Base-by-base conservation (phyloP, 139 green algal genomes). In the Nannochloris sp. region DNA sequence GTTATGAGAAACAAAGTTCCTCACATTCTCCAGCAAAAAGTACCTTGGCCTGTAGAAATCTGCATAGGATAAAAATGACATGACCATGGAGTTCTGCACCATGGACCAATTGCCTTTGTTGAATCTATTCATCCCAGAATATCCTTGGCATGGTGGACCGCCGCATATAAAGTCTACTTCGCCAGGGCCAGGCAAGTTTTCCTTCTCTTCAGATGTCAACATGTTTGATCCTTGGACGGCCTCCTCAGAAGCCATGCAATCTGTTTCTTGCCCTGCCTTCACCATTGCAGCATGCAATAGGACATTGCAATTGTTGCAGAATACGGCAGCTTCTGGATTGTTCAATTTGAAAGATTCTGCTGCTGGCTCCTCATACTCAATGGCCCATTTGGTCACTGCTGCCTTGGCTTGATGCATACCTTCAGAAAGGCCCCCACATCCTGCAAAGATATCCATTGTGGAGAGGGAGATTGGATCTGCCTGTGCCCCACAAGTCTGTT, bases 91-190 rank as follows among this genome's bases (percentile, higher is more conserved):
- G 85, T 96, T 97, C 79, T 97, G 91, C 63, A 97, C 86, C 75
- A 92, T 88, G 55, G 72, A 88, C 91, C 91, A 97, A 72, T 89
- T 89, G 72, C 91, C 79, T 81, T 94, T 91, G 83, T 97, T 97
- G 83, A 97, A 97, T 36, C 91, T 82, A 74, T 97, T 97, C 91
- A 97, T 97, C 67, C 91, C 91, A 13, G 80, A 91, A 82, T 97
- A 97, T 58, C 91, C 91, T 83, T 97, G 90, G 85, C 91, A 97
- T 53, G 91, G 91, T 0, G 91, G 91, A 1, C 91, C 91, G 20
- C 91, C 71, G 71, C 89, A 94, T 61, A 97, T 91, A 77, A 97
- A 95, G 37, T 95, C 91, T 20, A 97, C 91, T 66, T 94, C 57
- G 0, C 90, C 90, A 3, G 90, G 90, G 45, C 45, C 9, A 2